phyloP scores from a whole-genome alignment of 1,284 basidiomycete genomes.

The Farysia itapuensis region DNA sequence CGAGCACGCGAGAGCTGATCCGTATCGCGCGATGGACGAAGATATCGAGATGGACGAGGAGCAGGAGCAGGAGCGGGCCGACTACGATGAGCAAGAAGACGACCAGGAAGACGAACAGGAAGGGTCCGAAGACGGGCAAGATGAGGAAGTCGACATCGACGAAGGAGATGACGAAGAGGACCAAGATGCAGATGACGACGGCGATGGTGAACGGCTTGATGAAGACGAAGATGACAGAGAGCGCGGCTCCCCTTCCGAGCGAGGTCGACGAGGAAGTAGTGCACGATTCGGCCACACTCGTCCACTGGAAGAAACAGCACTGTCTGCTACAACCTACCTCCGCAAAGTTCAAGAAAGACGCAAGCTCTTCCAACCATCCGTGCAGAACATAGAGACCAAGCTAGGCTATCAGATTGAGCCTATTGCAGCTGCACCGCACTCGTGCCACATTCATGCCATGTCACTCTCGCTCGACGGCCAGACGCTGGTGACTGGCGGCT shows the following conservation, averaged over 20 bases:
- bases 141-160: constrained; percentile 10
- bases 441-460: constrained; percentile 80
- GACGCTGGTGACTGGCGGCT: constrained; percentile 84
- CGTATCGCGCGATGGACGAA: constrained; percentile 23
- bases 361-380: constrained; percentile 14
- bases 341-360: constrained; percentile 26
- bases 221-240: constrained; percentile 1
- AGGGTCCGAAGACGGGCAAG: constrained; percentile 8
- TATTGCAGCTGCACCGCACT: constrained; percentile 85
- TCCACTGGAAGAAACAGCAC: constrained; percentile 5
- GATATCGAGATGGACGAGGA: constrained; percentile 41
- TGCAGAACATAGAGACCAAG: constrained; percentile 8
- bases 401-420: constrained; percentile 71
- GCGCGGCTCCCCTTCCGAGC: constrained; percentile 6
- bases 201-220: constrained; percentile 3
- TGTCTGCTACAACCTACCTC: constrained; percentile 18
- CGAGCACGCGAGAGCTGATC: no score
- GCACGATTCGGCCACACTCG: constrained; percentile 8
- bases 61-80: constrained; percentile 21
- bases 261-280: not conserved
- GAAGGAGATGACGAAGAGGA: constrained; percentile 16
- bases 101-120: constrained; percentile 15
- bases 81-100: constrained; percentile 16
- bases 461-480: constrained; percentile 83
- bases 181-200: constrained; percentile 12